These are phyloP conservation scores for Populus nigra DNA, from an alignment of 345 rosid species.

Conservation along the genomic window DNA sequence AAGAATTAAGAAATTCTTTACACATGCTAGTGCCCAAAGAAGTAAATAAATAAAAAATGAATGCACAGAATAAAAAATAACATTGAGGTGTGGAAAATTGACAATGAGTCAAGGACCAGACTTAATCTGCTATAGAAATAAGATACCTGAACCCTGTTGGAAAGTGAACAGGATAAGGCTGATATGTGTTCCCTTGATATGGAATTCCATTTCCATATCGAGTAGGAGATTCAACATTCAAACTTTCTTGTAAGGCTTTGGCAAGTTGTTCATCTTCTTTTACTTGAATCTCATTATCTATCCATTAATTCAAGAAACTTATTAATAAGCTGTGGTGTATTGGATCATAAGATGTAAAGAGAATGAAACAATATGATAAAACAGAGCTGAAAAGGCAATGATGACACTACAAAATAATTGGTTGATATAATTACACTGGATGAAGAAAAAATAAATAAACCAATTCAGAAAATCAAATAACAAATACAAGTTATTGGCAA, in stretches of 20 bases:
- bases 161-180: slow-evolving; percentile 49
- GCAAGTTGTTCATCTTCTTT: slow-evolving; percentile 95
- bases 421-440: not conserved
- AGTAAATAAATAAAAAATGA: not conserved
- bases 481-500: not conserved
- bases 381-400: not conserved
- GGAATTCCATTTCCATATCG: slow-evolving; percentile 34
- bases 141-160: slow-evolving; percentile 75
- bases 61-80: not conserved
- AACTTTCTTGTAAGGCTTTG: slow-evolving; percentile 83
- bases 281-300: slow-evolving; percentile 53
- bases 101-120: not conserved
- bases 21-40: not conserved
- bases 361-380: not conserved
- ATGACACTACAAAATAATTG: not conserved
- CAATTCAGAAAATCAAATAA: not conserved
- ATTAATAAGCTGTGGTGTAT: slow-evolving; percentile 15
- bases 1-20: not conserved
- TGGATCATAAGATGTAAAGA: slow-evolving; percentile 7
- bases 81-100: not conserved
- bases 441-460: not conserved
- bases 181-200: slow-evolving; percentile 36
- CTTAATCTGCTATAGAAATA: slow-evolving; percentile 1
- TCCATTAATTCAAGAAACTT: slow-evolving; percentile 26
- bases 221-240: slow-evolving; percentile 60